These are phyloP conservation scores for Cryptococcus floricola DNA, from an alignment of 1,284 basidiomycete genomes.

Conservation along the genomic window DNA sequence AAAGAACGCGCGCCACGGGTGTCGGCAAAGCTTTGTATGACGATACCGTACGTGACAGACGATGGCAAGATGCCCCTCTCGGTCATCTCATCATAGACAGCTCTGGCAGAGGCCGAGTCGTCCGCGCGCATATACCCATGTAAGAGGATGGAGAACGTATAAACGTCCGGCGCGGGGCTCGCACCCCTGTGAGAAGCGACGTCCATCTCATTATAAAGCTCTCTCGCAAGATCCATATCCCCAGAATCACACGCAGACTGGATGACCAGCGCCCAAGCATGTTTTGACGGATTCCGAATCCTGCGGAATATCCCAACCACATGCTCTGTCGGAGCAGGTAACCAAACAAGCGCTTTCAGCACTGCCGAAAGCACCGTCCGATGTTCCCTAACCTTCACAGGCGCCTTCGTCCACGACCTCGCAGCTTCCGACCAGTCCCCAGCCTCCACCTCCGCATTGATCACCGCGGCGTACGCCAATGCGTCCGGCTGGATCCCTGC, in stretches of 20 bases:
- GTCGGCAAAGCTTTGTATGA: constrained; percentile 56
- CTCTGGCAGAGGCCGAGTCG: constrained; percentile 60
- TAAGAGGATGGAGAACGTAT: constrained; percentile 80
- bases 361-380: constrained; percentile 65
- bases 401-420: constrained; percentile 21
- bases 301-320: constrained; percentile 64
- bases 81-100: constrained; percentile 71
- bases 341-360: constrained; percentile 77
- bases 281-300: constrained; percentile 57
- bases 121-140: constrained; percentile 66
- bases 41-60: constrained; percentile 66
- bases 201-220: constrained; percentile 69
- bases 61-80: constrained; percentile 64
- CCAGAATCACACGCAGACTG: constrained; percentile 78
- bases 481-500: constrained; percentile 61
- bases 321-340: constrained; percentile 68
- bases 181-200: constrained; percentile 30
- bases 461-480: constrained; percentile 64
- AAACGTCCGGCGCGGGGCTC: constrained; percentile 47
- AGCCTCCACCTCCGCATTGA: constrained; percentile 79
- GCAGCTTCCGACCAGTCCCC: constrained; percentile 58
- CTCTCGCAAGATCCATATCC: constrained; percentile 62
- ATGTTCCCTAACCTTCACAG: constrained; percentile 50
- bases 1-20: constrained; percentile 21
- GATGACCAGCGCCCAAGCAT: constrained; percentile 72